Base-by-base conservation (phyloP, 2,329 filamentous ascomycete genomes). In the Diaporthe ampelina region DNA sequence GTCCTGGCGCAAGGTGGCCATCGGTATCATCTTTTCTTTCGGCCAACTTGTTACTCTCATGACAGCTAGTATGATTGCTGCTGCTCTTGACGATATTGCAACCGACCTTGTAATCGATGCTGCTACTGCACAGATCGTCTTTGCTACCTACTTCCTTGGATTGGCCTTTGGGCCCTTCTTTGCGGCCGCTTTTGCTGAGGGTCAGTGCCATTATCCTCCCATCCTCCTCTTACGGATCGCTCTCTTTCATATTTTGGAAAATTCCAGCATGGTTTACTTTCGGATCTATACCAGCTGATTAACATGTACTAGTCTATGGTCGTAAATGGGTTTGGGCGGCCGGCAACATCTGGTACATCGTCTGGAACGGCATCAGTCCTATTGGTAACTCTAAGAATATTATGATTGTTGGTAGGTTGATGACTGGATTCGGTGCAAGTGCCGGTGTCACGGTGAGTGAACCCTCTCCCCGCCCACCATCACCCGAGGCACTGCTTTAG, bases 331-430 rank as follows among this genome's bases (percentile, higher is more conserved):
- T 84, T 1, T 84, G 82, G 82, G 52, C 84, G 3, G 70, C 73
- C 1, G 76, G 79, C 8, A 83, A 82, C 43, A 29, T 77, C 1
- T 84, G 78, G 78, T 84, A 81, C 73, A 79, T 84, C 35, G 26
- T 83, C 4, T 84, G 82, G 83, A 84, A 84, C 24, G 24, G 40
- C 37, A 32, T 71, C 40, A 48, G 37, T 15, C 69, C 54, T 82
- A n/a, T 77, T 83, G 29, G 83, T 78, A 13, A 87, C 90, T 58
- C 81, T 88, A 37, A 50, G 24, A 19, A 19, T 10, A 24, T 74
- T 37, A 72, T 74, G 72, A 65, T 72, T 5, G 29, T 54, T 11
- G 57, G 58, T 7, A 37, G 58, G 13, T 65, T 72, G 10, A 50
- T 74, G 48, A 37, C 73, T 43, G 68, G 40, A 1, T 56, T 40